phyloP scores from a whole-genome alignment of 176 grass and related monocot genomes.

The Rhynchospora tenuis region DNA sequence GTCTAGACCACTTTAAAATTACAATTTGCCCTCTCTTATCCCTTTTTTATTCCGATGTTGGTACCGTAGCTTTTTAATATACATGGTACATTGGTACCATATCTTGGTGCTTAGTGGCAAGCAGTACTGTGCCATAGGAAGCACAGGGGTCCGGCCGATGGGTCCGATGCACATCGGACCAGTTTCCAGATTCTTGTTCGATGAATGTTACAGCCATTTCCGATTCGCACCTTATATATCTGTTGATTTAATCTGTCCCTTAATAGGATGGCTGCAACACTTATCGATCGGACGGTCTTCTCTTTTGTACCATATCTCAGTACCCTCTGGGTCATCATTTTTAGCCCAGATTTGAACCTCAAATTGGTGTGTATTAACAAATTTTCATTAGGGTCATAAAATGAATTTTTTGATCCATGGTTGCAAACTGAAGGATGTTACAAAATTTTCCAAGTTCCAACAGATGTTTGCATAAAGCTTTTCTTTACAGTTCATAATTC shows the following conservation, averaged over 20 bases:
- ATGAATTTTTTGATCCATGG: background rate
- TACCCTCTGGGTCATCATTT: background rate
- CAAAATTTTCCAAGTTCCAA: background rate
- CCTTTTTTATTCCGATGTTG: conserved; percentile 3
- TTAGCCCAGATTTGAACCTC: background rate
- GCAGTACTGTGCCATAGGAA: background rate
- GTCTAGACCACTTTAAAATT: background rate
- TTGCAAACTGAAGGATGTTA: background rate
- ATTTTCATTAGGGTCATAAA: background rate
- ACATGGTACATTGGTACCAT: background rate
- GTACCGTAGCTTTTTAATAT: background rate
- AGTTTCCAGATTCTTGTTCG: background rate
- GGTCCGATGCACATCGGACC: background rate
- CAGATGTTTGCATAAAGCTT: background rate
- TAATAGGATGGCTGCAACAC: background rate
- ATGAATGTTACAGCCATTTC: background rate
- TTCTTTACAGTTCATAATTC: background rate
- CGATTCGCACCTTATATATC: background rate
- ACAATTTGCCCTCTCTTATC: background rate
- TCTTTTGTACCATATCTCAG: background rate
- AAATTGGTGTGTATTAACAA: background rate
- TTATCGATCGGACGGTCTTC: background rate
- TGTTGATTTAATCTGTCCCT: background rate
- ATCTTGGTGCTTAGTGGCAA: background rate
- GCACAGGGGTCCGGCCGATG: background rate